Conservation (phyloP, 805 yeast species). For the Kazachstania bromeliacearum region DNA sequence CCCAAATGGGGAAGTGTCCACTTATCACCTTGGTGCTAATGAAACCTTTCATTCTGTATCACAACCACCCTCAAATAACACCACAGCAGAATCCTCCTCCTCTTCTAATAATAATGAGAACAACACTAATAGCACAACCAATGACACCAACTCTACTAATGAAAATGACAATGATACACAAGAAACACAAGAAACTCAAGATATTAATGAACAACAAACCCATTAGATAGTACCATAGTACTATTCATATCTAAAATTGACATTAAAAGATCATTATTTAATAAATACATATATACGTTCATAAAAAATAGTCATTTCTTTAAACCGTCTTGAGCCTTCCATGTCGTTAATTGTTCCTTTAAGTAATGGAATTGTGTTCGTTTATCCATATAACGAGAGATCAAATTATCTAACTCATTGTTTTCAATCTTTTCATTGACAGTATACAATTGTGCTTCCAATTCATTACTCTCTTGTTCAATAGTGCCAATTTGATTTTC, state of each 20-base stretch:
- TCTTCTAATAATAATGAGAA: neutral
- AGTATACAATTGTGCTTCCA: constrained; percentile 8
- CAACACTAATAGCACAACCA: neutral
- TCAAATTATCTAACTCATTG: constrained; percentile 31
- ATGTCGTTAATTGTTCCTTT: constrained; percentile 39
- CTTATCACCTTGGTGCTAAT: constrained; percentile 7
- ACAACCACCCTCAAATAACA: neutral
- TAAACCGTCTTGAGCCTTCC: constrained; percentile 25
- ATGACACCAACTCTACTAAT: neutral
- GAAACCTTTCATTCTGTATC: constrained; percentile 1
- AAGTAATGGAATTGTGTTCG: constrained; percentile 37
- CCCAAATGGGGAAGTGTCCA: constrained; percentile 22
- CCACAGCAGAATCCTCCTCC: neutral
- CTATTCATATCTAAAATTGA: too few species aligned
- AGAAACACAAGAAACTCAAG: neutral
- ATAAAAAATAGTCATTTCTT: too few species aligned
- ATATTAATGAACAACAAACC: neutral
- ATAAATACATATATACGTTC: too few species aligned
- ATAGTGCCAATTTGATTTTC: constrained; percentile 26
- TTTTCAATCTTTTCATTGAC: constrained; percentile 11
- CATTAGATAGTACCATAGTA: too few species aligned
- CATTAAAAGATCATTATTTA: too few species aligned
- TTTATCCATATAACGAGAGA: constrained; percentile 33
- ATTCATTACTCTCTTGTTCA: constrained; percentile 15
- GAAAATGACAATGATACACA: neutral